Conservation (phyloP, 2,329 filamentous ascomycete genomes). For the Phyllosticta citrichinensis region DNA sequence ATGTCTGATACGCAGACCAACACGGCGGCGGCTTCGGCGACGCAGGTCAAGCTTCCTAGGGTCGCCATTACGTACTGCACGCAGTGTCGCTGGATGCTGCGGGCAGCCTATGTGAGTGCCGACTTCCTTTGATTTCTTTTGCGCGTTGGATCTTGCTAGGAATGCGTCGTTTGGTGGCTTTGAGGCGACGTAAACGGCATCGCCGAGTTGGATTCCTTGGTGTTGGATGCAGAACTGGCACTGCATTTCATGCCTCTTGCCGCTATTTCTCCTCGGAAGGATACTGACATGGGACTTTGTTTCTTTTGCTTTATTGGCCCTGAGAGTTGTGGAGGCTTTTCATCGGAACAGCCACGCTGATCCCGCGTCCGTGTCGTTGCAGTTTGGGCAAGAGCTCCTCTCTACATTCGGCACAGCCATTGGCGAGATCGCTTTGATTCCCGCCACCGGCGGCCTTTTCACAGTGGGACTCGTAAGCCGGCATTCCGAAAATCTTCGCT, state of each 20-base stretch:
- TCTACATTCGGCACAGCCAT: slow-evolving; percentile 80
- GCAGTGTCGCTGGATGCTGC: slow-evolving; percentile 85
- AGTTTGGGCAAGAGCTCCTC: slow-evolving; percentile 92
- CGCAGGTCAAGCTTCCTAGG: slow-evolving; percentile 46
- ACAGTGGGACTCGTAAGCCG: slow-evolving; percentile 50
- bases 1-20: slow-evolving; percentile 4
- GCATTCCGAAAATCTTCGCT: not conserved
- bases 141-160: not conserved
- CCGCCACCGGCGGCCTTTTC: slow-evolving; percentile 76
- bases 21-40: not conserved
- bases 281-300: not conserved
- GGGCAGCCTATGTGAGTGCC: slow-evolving; percentile 62
- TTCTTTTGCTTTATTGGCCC: not conserved
- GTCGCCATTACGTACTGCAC: slow-evolving; percentile 89
- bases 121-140: not conserved
- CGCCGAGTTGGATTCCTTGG: not conserved
- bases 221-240: not conserved
- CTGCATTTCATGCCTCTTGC: not conserved
- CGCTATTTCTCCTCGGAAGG: not conserved
- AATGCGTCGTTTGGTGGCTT: not conserved
- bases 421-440: slow-evolving; percentile 80
- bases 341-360: not conserved
- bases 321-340: slow-evolving; percentile 17
- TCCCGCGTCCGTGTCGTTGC: not conserved
- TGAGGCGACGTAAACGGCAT: not conserved